These are phyloP conservation scores for Clavispora vitiphila DNA, from an alignment of 805 yeast genomes.

Conservation along the genomic window DNA sequence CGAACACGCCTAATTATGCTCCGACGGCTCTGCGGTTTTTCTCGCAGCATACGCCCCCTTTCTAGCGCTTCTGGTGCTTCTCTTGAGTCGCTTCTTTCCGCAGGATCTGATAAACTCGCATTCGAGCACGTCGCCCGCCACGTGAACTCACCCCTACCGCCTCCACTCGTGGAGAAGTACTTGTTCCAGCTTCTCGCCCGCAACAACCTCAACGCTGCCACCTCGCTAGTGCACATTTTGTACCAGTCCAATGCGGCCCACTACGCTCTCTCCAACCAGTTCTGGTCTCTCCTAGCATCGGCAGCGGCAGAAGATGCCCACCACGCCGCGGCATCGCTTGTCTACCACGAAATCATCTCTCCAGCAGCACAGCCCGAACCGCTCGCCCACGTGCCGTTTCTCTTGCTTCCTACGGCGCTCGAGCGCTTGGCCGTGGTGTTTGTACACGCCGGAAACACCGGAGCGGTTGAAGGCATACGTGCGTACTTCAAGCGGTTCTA, in stretches of 20 bases:
- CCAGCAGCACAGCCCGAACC: constrained; percentile 18
- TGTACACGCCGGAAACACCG: constrained; percentile 20
- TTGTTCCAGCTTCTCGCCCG: constrained; percentile 16
- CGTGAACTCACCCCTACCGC: constrained; percentile 3
- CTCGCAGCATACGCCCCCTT: no score
- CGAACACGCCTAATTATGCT: no score
- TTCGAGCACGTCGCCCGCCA: constrained; percentile 7
- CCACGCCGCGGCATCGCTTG: constrained; percentile 27
- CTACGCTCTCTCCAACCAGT: constrained; percentile 24
- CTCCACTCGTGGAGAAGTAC: constrained; percentile 19
- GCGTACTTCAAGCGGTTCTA: constrained; percentile 35
- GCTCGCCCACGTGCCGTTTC: constrained; percentile 22
- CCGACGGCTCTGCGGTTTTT: no score
- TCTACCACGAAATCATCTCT: constrained; percentile 34
- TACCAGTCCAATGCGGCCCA: constrained; percentile 7
- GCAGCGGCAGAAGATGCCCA: constrained; percentile 20
- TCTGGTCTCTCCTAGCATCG: constrained; percentile 29
- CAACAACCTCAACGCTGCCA: constrained; percentile 20
- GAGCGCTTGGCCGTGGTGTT: constrained; percentile 26
- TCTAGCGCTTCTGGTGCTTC: not conserved
- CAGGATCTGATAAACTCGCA: not conserved
- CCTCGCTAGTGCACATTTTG: constrained; percentile 25
- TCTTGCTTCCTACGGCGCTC: constrained; percentile 24
- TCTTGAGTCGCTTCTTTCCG: not conserved
- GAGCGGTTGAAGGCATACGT: constrained; percentile 25